Base-by-base conservation (phyloP, 805 yeast genomes). In the Saccharomycopsis malanga region DNA sequence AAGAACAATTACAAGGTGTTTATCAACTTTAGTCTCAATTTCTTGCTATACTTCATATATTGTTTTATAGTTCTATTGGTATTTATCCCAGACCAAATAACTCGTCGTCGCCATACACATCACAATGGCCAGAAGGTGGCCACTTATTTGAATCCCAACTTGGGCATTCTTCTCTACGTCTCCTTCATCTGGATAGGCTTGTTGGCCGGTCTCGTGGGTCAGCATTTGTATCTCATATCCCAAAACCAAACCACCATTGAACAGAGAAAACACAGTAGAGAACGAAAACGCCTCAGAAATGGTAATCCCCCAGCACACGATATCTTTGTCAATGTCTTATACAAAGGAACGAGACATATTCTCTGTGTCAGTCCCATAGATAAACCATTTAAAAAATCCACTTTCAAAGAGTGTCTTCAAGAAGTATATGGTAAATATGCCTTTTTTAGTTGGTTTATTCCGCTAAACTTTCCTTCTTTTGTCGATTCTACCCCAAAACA, bases 1-100 rank as follows among this genome's bases (percentile, higher is more conserved):
- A 73, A 74, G 49, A 61, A 66, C 34, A 89, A 91, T 62, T 77
- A 78, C 36, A 39, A 40, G 22, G 40, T 21, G 18, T 52, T 52
- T 35, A 15, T 52, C 22, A 30, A 42, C 10, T 52, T 52, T 22
- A 22, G 47, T 4, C 20, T 46, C 7, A 29, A 15, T 22, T 49
- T 49, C 25, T 30, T 40, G n/a, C 4, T 43, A 2, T 51, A 45
- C 21, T 48, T 51, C 35, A 18, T 51, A 10, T 46, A 43, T 22
- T 34, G 17, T 14, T 52, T 52, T 14, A 37, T 50, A 3, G 40
- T 40, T 15, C 10, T 18, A 6, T 27, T 52, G 4, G 37, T 46
- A 14, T 52, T 39, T 32, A 32, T 46, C 9, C 45, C 48, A 9
- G 20, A 29, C 24, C 49, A 52, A 23, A 25, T 49, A 17, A 25